Evolutionary conservation across 106 monocot species (phyloP).

Genomic region (Dendrobium chrysotoxum): DNA sequence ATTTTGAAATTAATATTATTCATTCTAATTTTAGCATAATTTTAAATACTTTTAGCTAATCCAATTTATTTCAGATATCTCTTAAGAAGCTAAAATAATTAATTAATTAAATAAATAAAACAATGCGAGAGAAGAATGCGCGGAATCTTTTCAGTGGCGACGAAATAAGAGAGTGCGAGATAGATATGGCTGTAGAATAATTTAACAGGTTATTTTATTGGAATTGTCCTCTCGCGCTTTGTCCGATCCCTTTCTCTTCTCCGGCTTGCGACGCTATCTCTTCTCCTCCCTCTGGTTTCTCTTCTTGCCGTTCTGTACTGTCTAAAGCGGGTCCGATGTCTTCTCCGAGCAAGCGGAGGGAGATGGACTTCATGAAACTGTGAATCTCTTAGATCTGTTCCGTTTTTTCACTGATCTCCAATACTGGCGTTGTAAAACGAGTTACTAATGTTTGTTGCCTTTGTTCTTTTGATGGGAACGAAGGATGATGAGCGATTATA

Average conservation of each 20-base stretch:
- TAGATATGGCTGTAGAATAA: neutral
- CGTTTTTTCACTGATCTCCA: neutral
- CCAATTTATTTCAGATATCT: neutral
- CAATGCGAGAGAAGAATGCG: too few species aligned
- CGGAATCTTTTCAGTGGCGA: neutral
- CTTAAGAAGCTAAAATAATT: neutral
- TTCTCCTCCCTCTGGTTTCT: neutral
- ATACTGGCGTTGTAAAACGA: neutral
- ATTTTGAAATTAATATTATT: too few species aligned
- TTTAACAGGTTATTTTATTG: neutral
- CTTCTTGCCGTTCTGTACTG: neutral
- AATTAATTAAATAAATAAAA: neutral
- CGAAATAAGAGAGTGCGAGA: neutral
- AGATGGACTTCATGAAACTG: constrained; percentile 88
- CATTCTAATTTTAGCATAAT: too few species aligned
- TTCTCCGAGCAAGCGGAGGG: constrained; percentile 76
- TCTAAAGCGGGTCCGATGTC: constrained; percentile 29
- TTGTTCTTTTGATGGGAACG: constrained; percentile 4
- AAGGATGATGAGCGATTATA: constrained; percentile 94
- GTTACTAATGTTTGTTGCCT: constrained; percentile 9
- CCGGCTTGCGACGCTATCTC: neutral
- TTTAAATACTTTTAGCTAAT: too few species aligned
- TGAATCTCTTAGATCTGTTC: constrained; percentile 4
- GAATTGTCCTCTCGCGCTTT: neutral
- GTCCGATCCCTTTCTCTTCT: neutral